Evolutionary conservation across 768 basidiomycete genomes (phyloP).

Genomic region (Amanita pseudoporphyria): DNA sequence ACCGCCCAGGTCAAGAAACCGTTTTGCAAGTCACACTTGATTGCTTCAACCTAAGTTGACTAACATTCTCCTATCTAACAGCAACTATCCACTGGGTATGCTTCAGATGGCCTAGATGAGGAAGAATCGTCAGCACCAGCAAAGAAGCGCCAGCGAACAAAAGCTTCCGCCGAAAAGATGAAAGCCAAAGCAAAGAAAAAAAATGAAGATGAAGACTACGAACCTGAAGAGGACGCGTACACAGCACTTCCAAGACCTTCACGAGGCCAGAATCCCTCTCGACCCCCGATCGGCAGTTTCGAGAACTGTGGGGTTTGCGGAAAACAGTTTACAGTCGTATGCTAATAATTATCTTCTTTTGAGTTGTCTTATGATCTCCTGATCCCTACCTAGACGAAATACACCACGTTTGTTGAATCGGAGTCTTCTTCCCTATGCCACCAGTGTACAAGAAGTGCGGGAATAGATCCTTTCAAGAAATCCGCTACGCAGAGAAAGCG

Average conservation of each 20-base stretch:
- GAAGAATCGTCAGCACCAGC: conserved; percentile 20
- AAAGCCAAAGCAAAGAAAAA: conserved; percentile 30
- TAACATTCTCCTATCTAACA: neutral
- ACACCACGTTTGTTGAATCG: conserved; percentile 66
- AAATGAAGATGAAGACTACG: conserved; percentile 39
- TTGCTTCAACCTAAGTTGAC: neutral
- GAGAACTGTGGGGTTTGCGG: conserved; percentile 74
- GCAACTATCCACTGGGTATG: conserved; percentile 36
- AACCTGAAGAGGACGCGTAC: conserved; percentile 61
- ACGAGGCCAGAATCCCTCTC: conserved; percentile 27
- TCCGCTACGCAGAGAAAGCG: conserved; percentile 50
- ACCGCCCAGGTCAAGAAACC: conserved; percentile 11
- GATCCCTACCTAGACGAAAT: conserved; percentile 56
- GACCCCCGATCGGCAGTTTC: conserved; percentile 71
- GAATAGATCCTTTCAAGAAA: conserved; percentile 83
- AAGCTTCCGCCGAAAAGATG: conserved; percentile 32
- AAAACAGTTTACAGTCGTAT: conserved; percentile 82
- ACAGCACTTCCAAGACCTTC: conserved; percentile 49
- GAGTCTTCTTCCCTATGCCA: conserved; percentile 80
- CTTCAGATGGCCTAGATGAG: conserved; percentile 72
- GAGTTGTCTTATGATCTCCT: neutral
- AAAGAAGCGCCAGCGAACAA: conserved; percentile 50
- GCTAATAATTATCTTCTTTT: conserved; percentile 22
- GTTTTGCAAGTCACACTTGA: neutral
- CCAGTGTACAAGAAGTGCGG: conserved; percentile 68